Evolutionary conservation across 257 asterid species (phyloP), one percentile per base, ranked within the genome.

Genomic region (Ophiorrhiza pumila): DNA sequence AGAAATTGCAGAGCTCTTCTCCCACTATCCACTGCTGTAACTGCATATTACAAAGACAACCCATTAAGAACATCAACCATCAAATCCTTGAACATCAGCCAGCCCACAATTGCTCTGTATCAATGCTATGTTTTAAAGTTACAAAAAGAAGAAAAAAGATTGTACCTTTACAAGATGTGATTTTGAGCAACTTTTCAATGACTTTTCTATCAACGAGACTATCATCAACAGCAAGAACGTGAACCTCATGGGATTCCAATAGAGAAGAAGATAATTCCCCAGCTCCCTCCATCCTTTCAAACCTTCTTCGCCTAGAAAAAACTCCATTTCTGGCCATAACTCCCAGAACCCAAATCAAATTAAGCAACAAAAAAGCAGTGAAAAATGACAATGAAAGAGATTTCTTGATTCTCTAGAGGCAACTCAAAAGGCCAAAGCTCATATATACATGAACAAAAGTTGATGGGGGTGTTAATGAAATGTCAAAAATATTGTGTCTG

Each of bases 11-110:
- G 79, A 82, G 98, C 98, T 75, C 95, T 89, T 71, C 82, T 86
- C 69, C 96, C 97, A 84, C 97, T 92, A 73, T 92, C 97, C 82
- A 92, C 97, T 71, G 94, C 87, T 73, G 97, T 92, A 55, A 92
- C 98, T 92, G 89, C 45, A 79, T 66, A 71, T 52, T 73, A 71
- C 68, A 77, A 73, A 5, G 27, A 64, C 9, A 56, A 41, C 80
- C 53, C 53, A 60, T 67, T 57, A 57, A 18, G 59, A 60, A 79
- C 0, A 27, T 7, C 15, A 65, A 18, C 17, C 13, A 46, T 3
- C 73, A 5, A 35, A 12, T 53, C 65, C 22, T 32, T 52, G 34
- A n/a, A 35, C 17, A 45, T 23, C n/a, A n/a, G n/a, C n/a, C n/a
- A n/a, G 13, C 32, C 42, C 0, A 37, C 27, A 37, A 10, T 50